phyloP scores from a whole-genome alignment of 345 rosid genomes.

The Eutrema japonicum region DNA sequence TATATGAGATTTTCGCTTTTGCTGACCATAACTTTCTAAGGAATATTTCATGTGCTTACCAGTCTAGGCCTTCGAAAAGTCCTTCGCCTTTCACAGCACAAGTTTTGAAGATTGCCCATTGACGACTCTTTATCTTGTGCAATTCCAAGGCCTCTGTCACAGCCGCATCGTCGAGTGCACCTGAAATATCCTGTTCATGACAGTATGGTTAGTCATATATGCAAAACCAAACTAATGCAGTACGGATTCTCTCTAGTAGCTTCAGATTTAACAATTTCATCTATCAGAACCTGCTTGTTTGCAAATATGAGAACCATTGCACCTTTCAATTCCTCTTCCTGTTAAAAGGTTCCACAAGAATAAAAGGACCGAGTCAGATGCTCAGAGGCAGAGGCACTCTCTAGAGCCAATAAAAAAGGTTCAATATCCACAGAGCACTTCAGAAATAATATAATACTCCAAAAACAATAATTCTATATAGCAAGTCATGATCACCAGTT shows the following conservation, averaged over 20 bases:
- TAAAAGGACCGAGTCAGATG: background rate
- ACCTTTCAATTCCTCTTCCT: slow-evolving; percentile 61
- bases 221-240: slow-evolving; percentile 1
- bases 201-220: background rate
- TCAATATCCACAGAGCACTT: background rate
- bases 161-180: slow-evolving; percentile 62
- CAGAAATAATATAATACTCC: background rate
- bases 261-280: no score
- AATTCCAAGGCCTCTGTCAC: slow-evolving; percentile 59
- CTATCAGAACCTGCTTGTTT: slow-evolving; percentile 50
- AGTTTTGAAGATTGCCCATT: slow-evolving; percentile 66
- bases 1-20: background rate
- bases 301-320: slow-evolving; percentile 58
- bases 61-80: slow-evolving; percentile 63
- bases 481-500: background rate
- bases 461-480: background rate
- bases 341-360: background rate
- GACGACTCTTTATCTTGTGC: slow-evolving; percentile 63
- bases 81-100: slow-evolving; percentile 68
- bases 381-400: background rate
- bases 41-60: slow-evolving; percentile 38
- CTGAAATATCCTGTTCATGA: slow-evolving; percentile 52
- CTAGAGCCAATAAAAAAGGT: background rate
- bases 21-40: background rate
- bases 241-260: no score